A percentile compares a stretch with the other conserved stretches of the same genome.
Evolutionary conservation across 139 green algal genomes (phyloP).

Genomic region (Desmodesmus armatus): DNA sequence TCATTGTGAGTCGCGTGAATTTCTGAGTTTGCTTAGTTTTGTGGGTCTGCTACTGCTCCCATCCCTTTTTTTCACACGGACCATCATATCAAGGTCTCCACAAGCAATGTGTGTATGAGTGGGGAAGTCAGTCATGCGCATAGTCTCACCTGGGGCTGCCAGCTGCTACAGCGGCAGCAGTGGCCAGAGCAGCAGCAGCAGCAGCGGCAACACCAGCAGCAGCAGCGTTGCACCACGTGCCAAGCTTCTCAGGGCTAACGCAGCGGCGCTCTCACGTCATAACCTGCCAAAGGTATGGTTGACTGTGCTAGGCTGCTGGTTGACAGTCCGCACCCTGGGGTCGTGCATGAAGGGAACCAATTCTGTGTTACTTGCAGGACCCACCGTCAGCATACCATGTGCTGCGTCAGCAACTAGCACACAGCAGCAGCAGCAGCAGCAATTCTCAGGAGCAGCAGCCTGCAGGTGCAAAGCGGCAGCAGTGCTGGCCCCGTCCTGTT

Average conservation of each 20-base stretch:
- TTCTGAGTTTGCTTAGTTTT: no score
- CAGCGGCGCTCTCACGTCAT: no score
- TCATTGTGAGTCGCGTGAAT: no score
- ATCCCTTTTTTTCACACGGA: no score
- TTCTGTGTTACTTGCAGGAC: no score
- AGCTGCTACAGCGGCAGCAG: background rate
- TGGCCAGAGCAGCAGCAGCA: background rate
- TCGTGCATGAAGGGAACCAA: no score
- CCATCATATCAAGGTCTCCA: no score
- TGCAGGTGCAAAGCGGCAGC: background rate
- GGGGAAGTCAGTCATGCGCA: background rate
- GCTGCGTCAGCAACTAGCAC: background rate
- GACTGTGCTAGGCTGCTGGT: background rate
- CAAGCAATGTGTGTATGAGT: background rate
- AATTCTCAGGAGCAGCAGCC: constrained; percentile 13
- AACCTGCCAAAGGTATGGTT: no score
- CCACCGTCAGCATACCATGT: background rate
- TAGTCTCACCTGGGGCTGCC: no score
- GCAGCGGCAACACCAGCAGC: background rate
- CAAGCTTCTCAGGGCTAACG: background rate
- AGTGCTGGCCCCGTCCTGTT: constrained; percentile 1
- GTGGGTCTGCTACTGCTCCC: no score
- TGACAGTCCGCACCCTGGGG: background rate
- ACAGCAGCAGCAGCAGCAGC: background rate
- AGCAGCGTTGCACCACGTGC: background rate